Evolutionary conservation across 768 basidiomycete species (phyloP).

Genomic region (Termitomyces sp.): DNA sequence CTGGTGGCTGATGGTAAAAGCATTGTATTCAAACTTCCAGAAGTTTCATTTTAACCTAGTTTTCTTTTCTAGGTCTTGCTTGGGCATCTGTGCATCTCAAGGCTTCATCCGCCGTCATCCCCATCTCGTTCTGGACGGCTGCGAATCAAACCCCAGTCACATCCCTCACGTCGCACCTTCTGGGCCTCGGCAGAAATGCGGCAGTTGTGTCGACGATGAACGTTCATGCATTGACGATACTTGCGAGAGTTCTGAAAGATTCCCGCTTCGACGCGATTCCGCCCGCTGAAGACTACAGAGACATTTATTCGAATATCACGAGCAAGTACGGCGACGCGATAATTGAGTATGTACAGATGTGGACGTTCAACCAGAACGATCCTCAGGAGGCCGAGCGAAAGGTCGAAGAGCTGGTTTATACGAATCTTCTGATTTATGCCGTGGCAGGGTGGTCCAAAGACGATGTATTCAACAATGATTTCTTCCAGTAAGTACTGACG

Average conservation of each 20-base stretch:
- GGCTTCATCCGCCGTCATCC: constrained; percentile 27
- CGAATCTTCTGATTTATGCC: constrained; percentile 46
- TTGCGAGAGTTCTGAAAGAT: constrained; percentile 52
- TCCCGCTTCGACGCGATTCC: constrained; percentile 23
- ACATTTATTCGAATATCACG: constrained; percentile 29
- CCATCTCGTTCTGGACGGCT: constrained; percentile 18
- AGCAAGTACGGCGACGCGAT: constrained; percentile 34
- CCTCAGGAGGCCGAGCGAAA: constrained; percentile 42
- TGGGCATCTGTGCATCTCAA: constrained; percentile 44
- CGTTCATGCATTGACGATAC: constrained; percentile 45
- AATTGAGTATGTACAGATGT: constrained; percentile 33
- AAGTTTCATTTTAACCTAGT: neutral
- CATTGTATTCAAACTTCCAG: neutral
- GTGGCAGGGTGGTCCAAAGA: constrained; percentile 44
- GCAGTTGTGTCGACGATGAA: constrained; percentile 1
- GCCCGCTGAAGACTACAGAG: constrained; percentile 9
- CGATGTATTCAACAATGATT: constrained; percentile 46
- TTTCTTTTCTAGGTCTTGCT: constrained; percentile 41
- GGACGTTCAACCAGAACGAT: constrained; percentile 33
- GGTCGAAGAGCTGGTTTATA: constrained; percentile 60
- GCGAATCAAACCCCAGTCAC: neutral
- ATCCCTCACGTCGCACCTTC: constrained; percentile 7
- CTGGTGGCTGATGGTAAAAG: constrained; percentile 54
- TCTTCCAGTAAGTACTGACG: constrained; percentile 20
- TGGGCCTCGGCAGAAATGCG: neutral